Percentiles rank a stretch among this genome's conserved stretches.
Evolutionary conservation across 2,329 filamentous ascomycete genomes (phyloP).

Genomic region (Blastomyces emzantsi): DNA sequence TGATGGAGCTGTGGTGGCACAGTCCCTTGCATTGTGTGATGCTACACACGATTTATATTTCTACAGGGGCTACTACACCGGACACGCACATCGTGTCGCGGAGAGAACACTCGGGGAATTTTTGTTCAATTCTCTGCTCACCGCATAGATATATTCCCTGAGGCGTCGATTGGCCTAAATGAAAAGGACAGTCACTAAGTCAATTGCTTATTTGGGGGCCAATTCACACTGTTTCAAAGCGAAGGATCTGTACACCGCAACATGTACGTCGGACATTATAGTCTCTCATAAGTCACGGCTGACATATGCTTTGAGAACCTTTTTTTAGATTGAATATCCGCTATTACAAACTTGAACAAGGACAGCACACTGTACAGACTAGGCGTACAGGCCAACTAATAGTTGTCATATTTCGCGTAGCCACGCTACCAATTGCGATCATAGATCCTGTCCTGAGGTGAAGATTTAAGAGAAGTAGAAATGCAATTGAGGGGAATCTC

Average conservation of each 20-base stretch:
- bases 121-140: not conserved
- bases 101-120: not conserved
- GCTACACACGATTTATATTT: not conserved
- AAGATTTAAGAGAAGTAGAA: not conserved
- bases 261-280: not conserved
- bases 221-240: not conserved
- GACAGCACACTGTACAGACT: not conserved
- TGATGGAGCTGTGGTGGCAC: not conserved
- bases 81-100: not conserved
- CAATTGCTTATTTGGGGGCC: not conserved
- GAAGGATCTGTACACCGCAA: not conserved
- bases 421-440: not conserved
- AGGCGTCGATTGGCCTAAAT: not conserved
- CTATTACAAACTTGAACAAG: not conserved
- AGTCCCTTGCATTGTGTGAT: constrained; percentile 5
- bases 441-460: not conserved
- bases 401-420: not conserved
- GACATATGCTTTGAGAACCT: not conserved
- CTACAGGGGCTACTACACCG: not conserved
- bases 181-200: not conserved
- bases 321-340: not conserved
- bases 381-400: not conserved
- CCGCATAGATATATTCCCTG: not conserved
- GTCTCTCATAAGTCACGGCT: not conserved
- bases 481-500: not conserved